Evolutionary conservation across 169 alveolate genomes (phyloP).

Genomic region (Perkinsus marinus): DNA sequence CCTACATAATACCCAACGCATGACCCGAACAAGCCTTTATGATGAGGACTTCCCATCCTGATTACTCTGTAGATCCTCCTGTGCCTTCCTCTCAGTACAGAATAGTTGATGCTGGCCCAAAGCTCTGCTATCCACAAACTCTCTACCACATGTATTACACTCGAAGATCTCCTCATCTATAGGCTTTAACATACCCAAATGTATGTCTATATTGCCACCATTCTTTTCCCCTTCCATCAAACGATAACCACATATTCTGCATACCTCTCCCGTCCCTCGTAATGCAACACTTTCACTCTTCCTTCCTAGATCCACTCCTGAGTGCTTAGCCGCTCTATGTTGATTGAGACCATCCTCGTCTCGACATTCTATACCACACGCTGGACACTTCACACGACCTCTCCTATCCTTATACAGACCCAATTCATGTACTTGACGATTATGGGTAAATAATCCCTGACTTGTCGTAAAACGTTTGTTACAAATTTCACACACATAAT

Average conservation of each 20-base stretch:
- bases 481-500: neutral
- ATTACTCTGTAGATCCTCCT: neutral
- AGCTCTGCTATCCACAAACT: neutral
- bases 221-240: neutral
- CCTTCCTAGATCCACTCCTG: neutral
- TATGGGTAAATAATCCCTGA: neutral
- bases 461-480: neutral
- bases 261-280: neutral
- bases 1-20: too few relatives aligned
- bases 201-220: neutral
- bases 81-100: neutral
- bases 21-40: too few relatives aligned
- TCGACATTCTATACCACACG: neutral
- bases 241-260: neutral
- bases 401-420: neutral
- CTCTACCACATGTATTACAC: neutral
- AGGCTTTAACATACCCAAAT: neutral
- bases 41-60: neutral
- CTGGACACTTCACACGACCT: neutral
- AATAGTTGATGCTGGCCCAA: neutral
- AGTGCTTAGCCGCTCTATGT: neutral
- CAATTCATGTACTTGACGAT: neutral
- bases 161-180: neutral
- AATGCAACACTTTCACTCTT: neutral
- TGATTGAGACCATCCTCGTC: neutral